phyloP scores from a whole-genome alignment of 495 filamentous ascomycete species.

The Neurospora pannonica region DNA sequence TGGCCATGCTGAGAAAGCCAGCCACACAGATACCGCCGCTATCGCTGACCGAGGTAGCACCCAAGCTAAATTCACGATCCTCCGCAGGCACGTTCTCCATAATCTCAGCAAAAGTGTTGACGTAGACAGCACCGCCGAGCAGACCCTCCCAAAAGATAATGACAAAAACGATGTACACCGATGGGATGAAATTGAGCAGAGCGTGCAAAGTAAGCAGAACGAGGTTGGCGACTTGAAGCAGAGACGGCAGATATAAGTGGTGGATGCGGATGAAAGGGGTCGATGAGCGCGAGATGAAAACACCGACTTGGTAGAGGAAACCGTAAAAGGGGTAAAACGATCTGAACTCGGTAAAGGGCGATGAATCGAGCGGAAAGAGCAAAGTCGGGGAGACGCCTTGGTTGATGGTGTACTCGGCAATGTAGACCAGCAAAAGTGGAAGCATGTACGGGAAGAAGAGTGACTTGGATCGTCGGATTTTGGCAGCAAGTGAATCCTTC shows the following conservation, averaged over 20 bases:
- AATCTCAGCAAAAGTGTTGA: slow-evolving; percentile 92
- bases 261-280: slow-evolving; percentile 77
- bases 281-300: slow-evolving; percentile 88
- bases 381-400: slow-evolving; percentile 84
- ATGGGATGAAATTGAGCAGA: slow-evolving; percentile 68
- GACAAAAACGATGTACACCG: slow-evolving; percentile 69
- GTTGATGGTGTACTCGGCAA: slow-evolving; percentile 95
- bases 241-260: slow-evolving; percentile 67
- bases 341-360: slow-evolving; percentile 72
- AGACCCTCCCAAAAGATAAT: slow-evolving; percentile 95
- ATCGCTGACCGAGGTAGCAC: slow-evolving; percentile 87
- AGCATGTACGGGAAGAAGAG: slow-evolving; percentile 63
- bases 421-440: slow-evolving; percentile 82
- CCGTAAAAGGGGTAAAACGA: slow-evolving; percentile 87
- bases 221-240: slow-evolving; percentile 79
- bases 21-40: slow-evolving; percentile 85
- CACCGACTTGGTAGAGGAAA: slow-evolving; percentile 86
- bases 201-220: slow-evolving; percentile 64
- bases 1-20: slow-evolving; percentile 71
- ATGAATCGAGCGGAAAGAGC: slow-evolving; percentile 66
- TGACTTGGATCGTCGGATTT: slow-evolving; percentile 32
- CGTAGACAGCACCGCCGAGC: slow-evolving; percentile 83
- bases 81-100: slow-evolving; percentile 62
- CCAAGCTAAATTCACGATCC: slow-evolving; percentile 84
- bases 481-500: slow-evolving; percentile 31